A percentile compares a stretch with the other conserved stretches of the same genome.
Evolutionary conservation across 257 asterid genomes (phyloP).

Genomic region (Solanum bulbocastanum): DNA sequence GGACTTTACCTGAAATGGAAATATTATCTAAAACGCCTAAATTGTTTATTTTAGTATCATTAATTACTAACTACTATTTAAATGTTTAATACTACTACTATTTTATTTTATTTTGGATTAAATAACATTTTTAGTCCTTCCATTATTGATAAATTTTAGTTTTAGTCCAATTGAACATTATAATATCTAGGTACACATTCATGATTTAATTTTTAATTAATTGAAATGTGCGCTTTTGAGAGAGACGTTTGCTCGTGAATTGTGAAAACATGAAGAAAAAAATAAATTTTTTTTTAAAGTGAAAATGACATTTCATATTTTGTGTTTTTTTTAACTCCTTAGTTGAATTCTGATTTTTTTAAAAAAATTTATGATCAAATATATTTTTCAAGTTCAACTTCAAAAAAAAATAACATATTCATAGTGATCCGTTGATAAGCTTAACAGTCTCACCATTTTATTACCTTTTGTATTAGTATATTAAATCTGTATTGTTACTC

Average conservation of each 20-base stretch:
- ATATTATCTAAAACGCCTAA: not conserved
- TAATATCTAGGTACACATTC: not conserved
- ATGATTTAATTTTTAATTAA: not conserved
- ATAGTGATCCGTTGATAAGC: not conserved
- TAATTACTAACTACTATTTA: conserved; percentile 2
- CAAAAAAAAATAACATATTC: not conserved
- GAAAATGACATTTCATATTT: no score
- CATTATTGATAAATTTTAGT: not conserved
- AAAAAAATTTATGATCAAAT: not conserved
- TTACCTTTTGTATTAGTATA: not conserved
- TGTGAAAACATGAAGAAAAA: not conserved
- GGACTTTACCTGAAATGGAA: conserved; percentile 30
- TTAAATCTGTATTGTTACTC: not conserved
- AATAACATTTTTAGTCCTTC: not conserved
- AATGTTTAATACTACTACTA: not conserved
- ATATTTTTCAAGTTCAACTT: no score
- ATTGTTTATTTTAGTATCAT: not conserved
- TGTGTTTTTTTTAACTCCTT: no score
- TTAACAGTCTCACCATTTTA: not conserved
- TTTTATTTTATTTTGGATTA: not conserved
- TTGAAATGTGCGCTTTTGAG: not conserved
- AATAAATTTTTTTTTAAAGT: not conserved
- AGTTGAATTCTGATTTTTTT: no score
- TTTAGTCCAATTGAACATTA: not conserved
- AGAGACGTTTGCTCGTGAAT: no score